phyloP scores from a whole-genome alignment of 306 rosid genomes.

The Inga oerstediana region DNA sequence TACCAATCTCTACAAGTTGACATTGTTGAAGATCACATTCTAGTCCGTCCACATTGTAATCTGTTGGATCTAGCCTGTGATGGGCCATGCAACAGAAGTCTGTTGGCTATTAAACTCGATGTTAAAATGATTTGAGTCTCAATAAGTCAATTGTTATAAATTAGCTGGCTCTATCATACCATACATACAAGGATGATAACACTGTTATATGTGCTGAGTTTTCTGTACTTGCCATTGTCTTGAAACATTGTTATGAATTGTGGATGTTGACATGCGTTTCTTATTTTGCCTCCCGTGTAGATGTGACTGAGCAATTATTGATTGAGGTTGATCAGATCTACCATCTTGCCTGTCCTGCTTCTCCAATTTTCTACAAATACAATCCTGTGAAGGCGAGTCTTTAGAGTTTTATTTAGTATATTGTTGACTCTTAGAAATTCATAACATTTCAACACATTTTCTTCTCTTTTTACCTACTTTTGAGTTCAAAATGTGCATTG shows the following conservation, averaged over 20 bases:
- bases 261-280: neutral
- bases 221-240: neutral
- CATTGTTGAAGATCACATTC: conserved; percentile 8
- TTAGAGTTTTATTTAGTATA: neutral
- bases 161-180: conserved; percentile 2
- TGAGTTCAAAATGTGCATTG: too few species aligned
- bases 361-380: conserved; percentile 93
- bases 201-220: conserved; percentile 19
- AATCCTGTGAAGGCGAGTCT: conserved; percentile 84
- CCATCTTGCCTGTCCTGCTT: conserved; percentile 98
- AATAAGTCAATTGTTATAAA: neutral
- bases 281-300: conserved; percentile 42
- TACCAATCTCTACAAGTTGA: neutral
- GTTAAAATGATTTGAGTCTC: conserved; percentile 15
- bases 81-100: conserved; percentile 4
- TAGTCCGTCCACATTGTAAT: neutral
- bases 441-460: too few species aligned
- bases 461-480: too few species aligned
- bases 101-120: conserved; percentile 10
- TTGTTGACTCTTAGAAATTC: too few species aligned
- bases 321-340: conserved; percentile 91
- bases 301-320: conserved; percentile 86
- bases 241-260: neutral
- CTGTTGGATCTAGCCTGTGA: conserved; percentile 8
- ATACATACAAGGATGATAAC: neutral